These are phyloP conservation scores for Sporothrix schenckii DNA, from an alignment of 2,329 filamentous ascomycete genomes.

Conservation along the genomic window DNA sequence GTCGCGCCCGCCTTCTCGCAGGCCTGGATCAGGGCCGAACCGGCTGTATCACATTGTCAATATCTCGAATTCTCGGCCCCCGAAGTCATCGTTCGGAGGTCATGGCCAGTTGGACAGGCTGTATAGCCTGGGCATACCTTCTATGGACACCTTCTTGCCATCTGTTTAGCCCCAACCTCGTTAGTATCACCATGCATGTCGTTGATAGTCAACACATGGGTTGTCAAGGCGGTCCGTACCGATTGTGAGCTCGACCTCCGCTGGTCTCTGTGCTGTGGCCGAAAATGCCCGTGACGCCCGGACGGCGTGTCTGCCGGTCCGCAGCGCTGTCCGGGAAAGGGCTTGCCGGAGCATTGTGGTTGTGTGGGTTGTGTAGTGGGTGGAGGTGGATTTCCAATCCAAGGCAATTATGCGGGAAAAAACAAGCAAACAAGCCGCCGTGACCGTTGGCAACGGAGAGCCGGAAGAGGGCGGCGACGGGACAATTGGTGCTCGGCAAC, in stretches of 20 bases:
- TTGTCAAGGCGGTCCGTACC: slow-evolving; percentile 56
- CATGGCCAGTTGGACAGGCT: not conserved
- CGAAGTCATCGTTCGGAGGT: not conserved
- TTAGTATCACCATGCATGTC: slow-evolving; percentile 25
- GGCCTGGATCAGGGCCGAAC: slow-evolving; percentile 95
- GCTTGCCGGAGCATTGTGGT: slow-evolving; percentile 68
- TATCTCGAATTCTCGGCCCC: not conserved
- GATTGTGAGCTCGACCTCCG: slow-evolving; percentile 96
- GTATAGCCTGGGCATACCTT: slow-evolving; percentile 64
- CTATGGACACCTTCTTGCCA: slow-evolving; percentile 97
- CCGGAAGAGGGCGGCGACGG: slow-evolving; percentile 23
- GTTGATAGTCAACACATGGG: slow-evolving; percentile 11
- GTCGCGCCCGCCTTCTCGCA: slow-evolving; percentile 96
- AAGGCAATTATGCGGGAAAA: slow-evolving; percentile 39
- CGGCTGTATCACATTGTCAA: slow-evolving; percentile 61
- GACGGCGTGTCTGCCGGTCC: slow-evolving; percentile 62
- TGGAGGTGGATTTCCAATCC: slow-evolving; percentile 33
- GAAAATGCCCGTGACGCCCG: slow-evolving; percentile 76
- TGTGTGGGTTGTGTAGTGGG: slow-evolving; percentile 37
- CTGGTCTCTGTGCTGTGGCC: slow-evolving; percentile 74
- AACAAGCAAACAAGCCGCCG: slow-evolving; percentile 27
- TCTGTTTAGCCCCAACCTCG: slow-evolving; percentile 59
- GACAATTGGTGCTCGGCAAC: not conserved
- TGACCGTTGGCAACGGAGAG: slow-evolving; percentile 32
- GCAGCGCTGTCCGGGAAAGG: slow-evolving; percentile 69